These are phyloP conservation scores for Aegilops bicornis DNA, from an alignment of 176 grass and related monocot species.

Conservation along the genomic window DNA sequence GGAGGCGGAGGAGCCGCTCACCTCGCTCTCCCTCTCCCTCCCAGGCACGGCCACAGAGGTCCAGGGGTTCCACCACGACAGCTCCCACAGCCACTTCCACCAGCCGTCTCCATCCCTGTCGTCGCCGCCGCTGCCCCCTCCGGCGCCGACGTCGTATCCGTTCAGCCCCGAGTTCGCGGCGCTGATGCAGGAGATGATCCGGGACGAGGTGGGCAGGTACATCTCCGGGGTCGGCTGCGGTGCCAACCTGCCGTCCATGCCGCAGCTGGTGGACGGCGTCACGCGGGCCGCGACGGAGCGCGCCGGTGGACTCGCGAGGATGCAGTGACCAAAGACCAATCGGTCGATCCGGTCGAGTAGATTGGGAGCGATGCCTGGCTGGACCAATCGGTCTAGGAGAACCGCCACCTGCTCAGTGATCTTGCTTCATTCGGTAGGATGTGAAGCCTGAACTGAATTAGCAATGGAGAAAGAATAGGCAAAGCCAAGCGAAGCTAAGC, in stretches of 20 bases:
- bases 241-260: slow-evolving; percentile 16
- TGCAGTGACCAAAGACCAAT: background rate
- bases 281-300: slow-evolving; percentile 47
- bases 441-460: too few species aligned
- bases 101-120: slow-evolving; percentile 11
- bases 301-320: slow-evolving; percentile 13
- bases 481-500: too few species aligned
- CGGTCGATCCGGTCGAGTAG: background rate
- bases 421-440: too few species aligned
- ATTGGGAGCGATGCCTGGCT: too few species aligned
- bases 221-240: slow-evolving; percentile 53
- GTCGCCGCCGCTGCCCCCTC: background rate
- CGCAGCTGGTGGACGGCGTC: slow-evolving; percentile 41
- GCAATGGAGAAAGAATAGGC: too few species aligned
- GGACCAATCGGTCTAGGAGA: background rate
- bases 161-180: slow-evolving; percentile 23
- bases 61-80: slow-evolving; percentile 35
- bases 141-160: background rate
- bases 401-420: background rate
- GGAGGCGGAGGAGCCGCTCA: slow-evolving; percentile 57
- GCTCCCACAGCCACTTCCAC: slow-evolving; percentile 46
- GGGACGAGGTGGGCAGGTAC: slow-evolving; percentile 69
- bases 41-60: slow-evolving; percentile 41
- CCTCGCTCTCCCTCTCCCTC: slow-evolving; percentile 74
- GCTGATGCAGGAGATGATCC: slow-evolving; percentile 79